Conservation (phyloP, 352 stramenopile species). For the Globisporangium emineosum region DNA sequence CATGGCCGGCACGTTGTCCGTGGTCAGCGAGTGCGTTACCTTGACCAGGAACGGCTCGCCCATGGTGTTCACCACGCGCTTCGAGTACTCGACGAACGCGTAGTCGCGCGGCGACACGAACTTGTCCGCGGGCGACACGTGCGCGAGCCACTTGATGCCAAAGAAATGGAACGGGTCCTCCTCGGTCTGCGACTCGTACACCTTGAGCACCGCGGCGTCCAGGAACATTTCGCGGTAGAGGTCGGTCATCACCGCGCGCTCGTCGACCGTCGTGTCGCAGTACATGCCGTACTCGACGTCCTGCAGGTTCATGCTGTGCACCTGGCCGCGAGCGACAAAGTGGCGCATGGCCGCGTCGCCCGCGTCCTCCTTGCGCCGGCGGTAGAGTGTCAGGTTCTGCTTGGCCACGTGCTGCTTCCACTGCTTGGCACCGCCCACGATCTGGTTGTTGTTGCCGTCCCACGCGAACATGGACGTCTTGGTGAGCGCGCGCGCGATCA, state of each 20-base stretch:
- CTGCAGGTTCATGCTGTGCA: slow-evolving; percentile 44
- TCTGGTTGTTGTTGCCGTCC: slow-evolving; percentile 43
- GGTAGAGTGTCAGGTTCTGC: slow-evolving; percentile 53
- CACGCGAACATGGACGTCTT: slow-evolving; percentile 58
- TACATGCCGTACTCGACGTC: slow-evolving; percentile 55
- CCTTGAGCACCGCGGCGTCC: slow-evolving; percentile 38
- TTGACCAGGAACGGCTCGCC: slow-evolving; percentile 44
- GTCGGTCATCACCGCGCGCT: slow-evolving; percentile 45
- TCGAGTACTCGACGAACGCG: slow-evolving; percentile 45
- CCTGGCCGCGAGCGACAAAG: slow-evolving; percentile 43
- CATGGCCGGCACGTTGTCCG: slow-evolving; percentile 33
- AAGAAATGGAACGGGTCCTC: slow-evolving; percentile 50
- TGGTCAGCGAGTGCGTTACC: slow-evolving; percentile 34
- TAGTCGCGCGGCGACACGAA: slow-evolving; percentile 48
- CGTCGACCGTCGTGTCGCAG: slow-evolving; percentile 39
- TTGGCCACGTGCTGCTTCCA: slow-evolving; percentile 57
- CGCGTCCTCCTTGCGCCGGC: slow-evolving; percentile 32
- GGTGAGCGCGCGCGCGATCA: slow-evolving; percentile 40
- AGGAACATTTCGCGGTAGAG: slow-evolving; percentile 41
- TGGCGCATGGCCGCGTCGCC: slow-evolving; percentile 27
- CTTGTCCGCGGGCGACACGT: slow-evolving; percentile 43
- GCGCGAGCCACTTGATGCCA: slow-evolving; percentile 45
- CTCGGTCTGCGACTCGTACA: slow-evolving; percentile 32
- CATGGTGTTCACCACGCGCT: slow-evolving; percentile 26
- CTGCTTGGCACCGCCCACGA: slow-evolving; percentile 30